Evolutionary conservation across 352 stramenopile genomes (phyloP).

Genomic region (Peronospora destructor): DNA sequence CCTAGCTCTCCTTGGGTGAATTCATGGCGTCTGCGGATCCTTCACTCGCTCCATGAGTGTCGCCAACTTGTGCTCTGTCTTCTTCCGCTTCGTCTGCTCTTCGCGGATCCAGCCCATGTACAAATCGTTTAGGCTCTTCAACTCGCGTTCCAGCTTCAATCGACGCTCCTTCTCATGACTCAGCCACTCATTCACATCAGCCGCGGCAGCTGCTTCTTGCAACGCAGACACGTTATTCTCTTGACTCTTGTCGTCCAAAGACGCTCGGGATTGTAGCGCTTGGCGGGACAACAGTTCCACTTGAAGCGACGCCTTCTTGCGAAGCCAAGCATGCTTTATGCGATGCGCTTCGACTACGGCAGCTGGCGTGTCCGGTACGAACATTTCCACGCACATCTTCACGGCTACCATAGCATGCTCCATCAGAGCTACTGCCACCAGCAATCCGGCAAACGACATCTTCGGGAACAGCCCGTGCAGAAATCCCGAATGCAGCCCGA

Average conservation of each 20-base stretch:
- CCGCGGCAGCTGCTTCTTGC: slow-evolving; percentile 23
- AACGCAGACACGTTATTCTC: background rate
- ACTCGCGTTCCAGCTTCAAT: slow-evolving; percentile 63
- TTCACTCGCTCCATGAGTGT: slow-evolving; percentile 35
- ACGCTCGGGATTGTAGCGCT: slow-evolving; percentile 24
- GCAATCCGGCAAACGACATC: slow-evolving; percentile 48
- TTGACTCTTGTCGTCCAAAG: slow-evolving; percentile 16
- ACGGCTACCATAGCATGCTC: slow-evolving; percentile 75
- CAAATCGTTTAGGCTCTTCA: slow-evolving; percentile 74
- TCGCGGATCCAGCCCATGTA: slow-evolving; percentile 83
- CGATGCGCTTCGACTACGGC: slow-evolving; percentile 57
- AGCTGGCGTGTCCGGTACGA: slow-evolving; percentile 62
- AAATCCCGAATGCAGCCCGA: slow-evolving; percentile 87
- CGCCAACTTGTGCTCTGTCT: slow-evolving; percentile 46
- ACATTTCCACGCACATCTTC: slow-evolving; percentile 76
- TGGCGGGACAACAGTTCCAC: slow-evolving; percentile 59
- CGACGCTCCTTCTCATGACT: slow-evolving; percentile 63
- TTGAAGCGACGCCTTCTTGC: slow-evolving; percentile 71
- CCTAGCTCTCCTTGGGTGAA: slow-evolving; percentile 8
- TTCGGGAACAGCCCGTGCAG: slow-evolving; percentile 61
- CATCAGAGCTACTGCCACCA: slow-evolving; percentile 53
- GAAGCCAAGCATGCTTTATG: slow-evolving; percentile 51
- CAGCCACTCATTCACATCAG: slow-evolving; percentile 66
- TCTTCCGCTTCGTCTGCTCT: slow-evolving; percentile 72
- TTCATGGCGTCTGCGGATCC: slow-evolving; percentile 4